phyloP scores from a whole-genome alignment of 2,329 filamentous ascomycete genomes.

The Elsinoe necatrix region DNA sequence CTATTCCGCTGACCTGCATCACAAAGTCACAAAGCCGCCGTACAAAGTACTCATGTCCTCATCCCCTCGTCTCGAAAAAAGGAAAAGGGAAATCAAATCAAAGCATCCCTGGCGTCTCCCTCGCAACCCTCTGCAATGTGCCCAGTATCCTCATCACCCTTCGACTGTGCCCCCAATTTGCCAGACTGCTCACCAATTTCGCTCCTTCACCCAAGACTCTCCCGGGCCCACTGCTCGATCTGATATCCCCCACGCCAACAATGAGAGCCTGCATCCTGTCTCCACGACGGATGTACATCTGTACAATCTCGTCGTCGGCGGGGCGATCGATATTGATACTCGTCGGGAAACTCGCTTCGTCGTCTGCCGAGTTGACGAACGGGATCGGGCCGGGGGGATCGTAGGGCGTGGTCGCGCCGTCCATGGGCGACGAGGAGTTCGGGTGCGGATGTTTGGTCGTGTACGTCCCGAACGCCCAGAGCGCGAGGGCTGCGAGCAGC shows the following conservation, averaged over 20 bases:
- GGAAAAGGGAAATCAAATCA: too few relatives aligned
- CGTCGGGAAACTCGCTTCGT: constrained; percentile 17
- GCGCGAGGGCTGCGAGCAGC: constrained; percentile 54
- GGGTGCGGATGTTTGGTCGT: constrained; percentile 11
- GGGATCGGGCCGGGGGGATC: constrained; percentile 39
- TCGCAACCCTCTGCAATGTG: constrained; percentile 9
- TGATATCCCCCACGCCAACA: constrained; percentile 20
- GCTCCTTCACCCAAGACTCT: constrained; percentile 20
- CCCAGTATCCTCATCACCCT: constrained; percentile 16
- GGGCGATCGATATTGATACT: constrained; percentile 21
- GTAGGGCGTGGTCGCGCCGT: constrained; percentile 86
- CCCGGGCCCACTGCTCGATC: constrained; percentile 13
- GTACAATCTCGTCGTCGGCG: constrained; percentile 22
- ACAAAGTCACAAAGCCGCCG: too few relatives aligned
- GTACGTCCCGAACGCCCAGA: constrained; percentile 52
- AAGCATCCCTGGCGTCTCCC: constrained; percentile 4
- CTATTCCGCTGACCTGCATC: too few relatives aligned
- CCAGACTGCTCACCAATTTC: constrained; percentile 19
- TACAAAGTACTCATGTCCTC: too few relatives aligned
- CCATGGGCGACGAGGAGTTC: constrained; percentile 53
- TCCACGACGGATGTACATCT: constrained; percentile 20
- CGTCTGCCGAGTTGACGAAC: constrained; percentile 16
- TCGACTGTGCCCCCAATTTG: constrained; percentile 16
- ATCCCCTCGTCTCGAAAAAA: too few relatives aligned
- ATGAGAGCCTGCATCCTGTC: constrained; percentile 21